Percentiles rank a stretch among this genome's conserved stretches.
Conservation (phyloP, 306 rosid species). For the Parietaria judaica region DNA sequence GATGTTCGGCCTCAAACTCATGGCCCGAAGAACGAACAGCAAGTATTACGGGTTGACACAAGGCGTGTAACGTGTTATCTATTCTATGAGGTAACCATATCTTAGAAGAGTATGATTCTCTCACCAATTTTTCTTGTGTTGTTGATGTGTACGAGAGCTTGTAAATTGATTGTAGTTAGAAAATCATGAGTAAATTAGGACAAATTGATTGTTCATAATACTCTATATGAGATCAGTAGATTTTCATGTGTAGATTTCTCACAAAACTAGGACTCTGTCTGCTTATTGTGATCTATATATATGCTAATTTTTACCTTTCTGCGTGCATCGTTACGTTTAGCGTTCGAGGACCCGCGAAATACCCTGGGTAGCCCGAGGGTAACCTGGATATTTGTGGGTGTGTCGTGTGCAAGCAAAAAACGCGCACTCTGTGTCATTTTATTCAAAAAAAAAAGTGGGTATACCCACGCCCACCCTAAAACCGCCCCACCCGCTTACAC, state of each 20-base stretch:
- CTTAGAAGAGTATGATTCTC: constrained; percentile 21
- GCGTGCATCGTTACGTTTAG: neutral
- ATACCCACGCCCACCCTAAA: too few species aligned
- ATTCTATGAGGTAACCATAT: constrained; percentile 15
- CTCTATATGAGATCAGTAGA: neutral
- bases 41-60: constrained; percentile 44
- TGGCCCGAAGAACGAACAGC: constrained; percentile 47
- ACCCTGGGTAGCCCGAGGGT: too few species aligned
- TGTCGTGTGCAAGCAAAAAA: too few species aligned
- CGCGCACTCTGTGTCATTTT: too few species aligned
- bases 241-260: neutral
- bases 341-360: too few species aligned
- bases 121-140: neutral
- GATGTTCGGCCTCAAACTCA: constrained; percentile 95
- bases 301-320: neutral
- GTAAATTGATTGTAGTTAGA: constrained; percentile 24
- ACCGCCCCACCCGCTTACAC: too few species aligned
- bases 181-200: neutral
- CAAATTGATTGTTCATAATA: neutral
- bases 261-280: neutral
- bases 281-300: neutral
- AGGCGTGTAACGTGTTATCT: constrained; percentile 24
- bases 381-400: too few species aligned
- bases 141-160: constrained; percentile 33
- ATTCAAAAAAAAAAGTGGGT: too few species aligned